Conservation (phyloP, 257 asterid species). For the Jacaranda mimosifolia region DNA sequence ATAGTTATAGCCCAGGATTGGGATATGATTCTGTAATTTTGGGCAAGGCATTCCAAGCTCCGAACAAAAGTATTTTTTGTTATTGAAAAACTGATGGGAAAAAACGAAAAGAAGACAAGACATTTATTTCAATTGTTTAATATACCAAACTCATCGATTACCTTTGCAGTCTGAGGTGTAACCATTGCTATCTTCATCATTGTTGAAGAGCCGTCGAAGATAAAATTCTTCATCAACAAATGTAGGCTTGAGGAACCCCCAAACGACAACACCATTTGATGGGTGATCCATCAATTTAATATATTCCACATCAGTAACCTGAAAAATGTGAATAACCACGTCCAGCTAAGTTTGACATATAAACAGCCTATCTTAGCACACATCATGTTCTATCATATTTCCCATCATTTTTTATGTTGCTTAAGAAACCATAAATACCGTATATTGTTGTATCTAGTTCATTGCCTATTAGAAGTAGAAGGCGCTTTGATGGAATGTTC, state of each 20-base stretch:
- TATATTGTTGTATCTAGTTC: no score
- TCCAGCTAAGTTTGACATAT: conserved; percentile 18
- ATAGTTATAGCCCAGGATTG: neutral
- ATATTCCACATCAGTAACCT: conserved; percentile 68
- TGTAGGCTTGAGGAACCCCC: conserved; percentile 75
- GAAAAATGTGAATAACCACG: conserved; percentile 28
- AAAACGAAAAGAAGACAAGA: neutral
- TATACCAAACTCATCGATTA: conserved; percentile 29
- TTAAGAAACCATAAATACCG: neutral
- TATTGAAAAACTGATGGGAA: neutral
- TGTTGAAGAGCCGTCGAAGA: conserved; percentile 63
- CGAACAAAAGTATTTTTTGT: neutral
- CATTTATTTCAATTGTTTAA: conserved; percentile 13
- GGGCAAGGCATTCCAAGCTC: neutral
- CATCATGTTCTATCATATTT: conserved; percentile 15
- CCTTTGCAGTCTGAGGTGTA: conserved; percentile 58
- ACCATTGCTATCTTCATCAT: conserved; percentile 54
- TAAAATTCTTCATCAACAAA: conserved; percentile 68
- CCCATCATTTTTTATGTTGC: conserved; percentile 1
- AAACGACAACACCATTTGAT: conserved; percentile 73
- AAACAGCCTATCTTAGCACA: neutral
- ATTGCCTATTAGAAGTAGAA: no score
- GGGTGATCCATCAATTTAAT: conserved; percentile 69
- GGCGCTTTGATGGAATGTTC: no score
- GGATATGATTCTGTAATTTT: neutral